phyloP scores from a whole-genome alignment of 1,139 yeast species.

The Candida smagusa region DNA sequence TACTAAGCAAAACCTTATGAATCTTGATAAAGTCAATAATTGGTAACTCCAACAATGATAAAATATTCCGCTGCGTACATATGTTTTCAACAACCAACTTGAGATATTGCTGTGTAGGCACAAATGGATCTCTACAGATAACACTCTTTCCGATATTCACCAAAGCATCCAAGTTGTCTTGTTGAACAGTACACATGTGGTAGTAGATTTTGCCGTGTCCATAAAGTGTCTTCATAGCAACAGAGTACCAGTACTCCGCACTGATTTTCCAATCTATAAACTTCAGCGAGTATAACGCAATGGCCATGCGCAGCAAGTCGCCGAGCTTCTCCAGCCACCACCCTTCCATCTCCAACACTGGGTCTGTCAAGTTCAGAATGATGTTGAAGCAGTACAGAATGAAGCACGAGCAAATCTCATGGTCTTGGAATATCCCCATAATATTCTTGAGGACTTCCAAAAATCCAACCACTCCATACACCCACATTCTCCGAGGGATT shows the following conservation, averaged over 20 bases:
- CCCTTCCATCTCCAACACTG: constrained; percentile 55
- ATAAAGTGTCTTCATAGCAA: constrained; percentile 65
- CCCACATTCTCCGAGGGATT: constrained; percentile 78
- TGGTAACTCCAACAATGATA: constrained; percentile 55
- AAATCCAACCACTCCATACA: constrained; percentile 75
- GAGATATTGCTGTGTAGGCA: constrained; percentile 74
- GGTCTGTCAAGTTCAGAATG: constrained; percentile 52
- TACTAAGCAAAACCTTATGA: constrained; percentile 56
- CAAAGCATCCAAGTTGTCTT: constrained; percentile 73
- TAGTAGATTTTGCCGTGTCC: constrained; percentile 81
- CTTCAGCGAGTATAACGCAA: constrained; percentile 71
- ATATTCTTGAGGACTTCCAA: constrained; percentile 77
- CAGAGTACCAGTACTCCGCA: constrained; percentile 74
- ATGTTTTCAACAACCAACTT: constrained; percentile 75
- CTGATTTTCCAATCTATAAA: constrained; percentile 79
- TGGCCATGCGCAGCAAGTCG: constrained; percentile 78
- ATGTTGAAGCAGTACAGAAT: constrained; percentile 51
- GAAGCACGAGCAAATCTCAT: constrained; percentile 47
- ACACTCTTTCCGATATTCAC: constrained; percentile 77
- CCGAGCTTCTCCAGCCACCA: constrained; percentile 81
- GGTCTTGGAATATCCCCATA: constrained; percentile 52
- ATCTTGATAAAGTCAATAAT: constrained; percentile 65
- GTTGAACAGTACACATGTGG: constrained; percentile 81
- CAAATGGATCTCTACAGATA: constrained; percentile 75
- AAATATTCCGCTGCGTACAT: constrained; percentile 65